These are phyloP conservation scores for Apiotrichum montevideense DNA, from an alignment of 1,284 basidiomycete genomes.

Conservation along the genomic window DNA sequence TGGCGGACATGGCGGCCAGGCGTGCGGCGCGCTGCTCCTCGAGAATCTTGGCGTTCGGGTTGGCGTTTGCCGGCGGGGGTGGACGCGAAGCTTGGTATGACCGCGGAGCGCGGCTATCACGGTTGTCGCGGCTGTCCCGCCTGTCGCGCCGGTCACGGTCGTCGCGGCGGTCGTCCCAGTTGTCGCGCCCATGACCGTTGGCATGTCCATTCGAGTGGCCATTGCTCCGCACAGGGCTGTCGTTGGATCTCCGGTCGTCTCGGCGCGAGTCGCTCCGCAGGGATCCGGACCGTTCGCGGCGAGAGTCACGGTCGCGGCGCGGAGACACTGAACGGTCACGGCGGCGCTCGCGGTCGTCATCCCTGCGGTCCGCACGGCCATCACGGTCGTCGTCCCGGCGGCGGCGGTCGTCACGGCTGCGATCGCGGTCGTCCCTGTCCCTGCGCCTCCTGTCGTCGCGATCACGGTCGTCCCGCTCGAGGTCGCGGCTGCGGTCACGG, in stretches of 20 bases:
- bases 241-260: conserved; percentile 14
- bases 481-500: background rate
- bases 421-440: conserved; percentile 10
- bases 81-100: conserved; percentile 16
- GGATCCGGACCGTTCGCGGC: too few relatives aligned
- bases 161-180: background rate
- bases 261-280: background rate
- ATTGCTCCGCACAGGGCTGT: conserved; percentile 3
- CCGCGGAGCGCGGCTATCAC: background rate
- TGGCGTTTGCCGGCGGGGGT: conserved; percentile 1
- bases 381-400: conserved; percentile 11
- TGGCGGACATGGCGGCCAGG: conserved; percentile 74
- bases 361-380: conserved; percentile 18
- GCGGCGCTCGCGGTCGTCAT: background rate
- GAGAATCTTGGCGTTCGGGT: conserved; percentile 14
- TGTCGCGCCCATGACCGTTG: background rate
- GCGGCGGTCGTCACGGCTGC: conserved; percentile 19
- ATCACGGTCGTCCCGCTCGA: conserved; percentile 26
- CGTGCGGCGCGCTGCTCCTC: conserved; percentile 67
- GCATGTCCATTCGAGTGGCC: background rate
- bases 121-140: conserved; percentile 23
- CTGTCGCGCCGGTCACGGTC: conserved; percentile 28
- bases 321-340: background rate
- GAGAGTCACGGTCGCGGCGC: conserved; percentile 4
- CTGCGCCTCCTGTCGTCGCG: conserved; percentile 19